phyloP scores from a whole-genome alignment of 78 protist species.

The Isochrysis galbana region DNA sequence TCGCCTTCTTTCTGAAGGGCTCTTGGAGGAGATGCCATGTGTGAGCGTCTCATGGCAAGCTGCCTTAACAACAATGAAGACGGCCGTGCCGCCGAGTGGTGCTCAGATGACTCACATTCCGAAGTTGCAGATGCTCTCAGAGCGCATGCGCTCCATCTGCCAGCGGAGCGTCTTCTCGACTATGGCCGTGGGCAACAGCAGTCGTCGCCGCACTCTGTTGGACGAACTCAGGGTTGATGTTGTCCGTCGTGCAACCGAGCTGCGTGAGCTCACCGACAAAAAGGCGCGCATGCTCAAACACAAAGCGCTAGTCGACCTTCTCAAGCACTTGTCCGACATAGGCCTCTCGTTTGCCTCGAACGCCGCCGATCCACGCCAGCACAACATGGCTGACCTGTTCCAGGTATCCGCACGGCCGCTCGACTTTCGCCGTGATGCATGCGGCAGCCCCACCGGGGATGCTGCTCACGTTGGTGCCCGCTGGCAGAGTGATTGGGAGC shows the following conservation, averaged over 20 bases:
- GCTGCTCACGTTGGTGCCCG: background rate
- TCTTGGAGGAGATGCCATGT: background rate
- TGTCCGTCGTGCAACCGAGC: background rate
- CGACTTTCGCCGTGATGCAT: background rate
- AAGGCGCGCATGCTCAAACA: constrained; percentile 28
- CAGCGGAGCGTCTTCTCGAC: background rate
- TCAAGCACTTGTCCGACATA: background rate
- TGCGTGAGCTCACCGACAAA: background rate
- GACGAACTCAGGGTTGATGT: background rate
- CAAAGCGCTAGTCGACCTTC: constrained; percentile 51
- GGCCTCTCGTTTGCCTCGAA: constrained; percentile 25
- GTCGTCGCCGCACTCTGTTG: background rate
- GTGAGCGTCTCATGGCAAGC: background rate
- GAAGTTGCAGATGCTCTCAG: background rate
- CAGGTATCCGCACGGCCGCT: background rate
- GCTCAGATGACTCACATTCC: background rate
- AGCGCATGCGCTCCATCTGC: background rate
- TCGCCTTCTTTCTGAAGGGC: background rate
- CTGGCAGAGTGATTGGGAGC: background rate
- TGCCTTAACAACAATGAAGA: background rate
- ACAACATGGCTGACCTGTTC: background rate
- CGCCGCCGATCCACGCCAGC: background rate
- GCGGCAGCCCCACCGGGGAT: background rate
- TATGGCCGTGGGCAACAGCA: background rate
- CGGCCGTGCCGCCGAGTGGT: background rate